A percentile compares a stretch with the other conserved stretches of the same genome.
These are phyloP conservation scores for Mycena vulgaris DNA, from an alignment of 768 basidiomycete species.

Conservation along the genomic window DNA sequence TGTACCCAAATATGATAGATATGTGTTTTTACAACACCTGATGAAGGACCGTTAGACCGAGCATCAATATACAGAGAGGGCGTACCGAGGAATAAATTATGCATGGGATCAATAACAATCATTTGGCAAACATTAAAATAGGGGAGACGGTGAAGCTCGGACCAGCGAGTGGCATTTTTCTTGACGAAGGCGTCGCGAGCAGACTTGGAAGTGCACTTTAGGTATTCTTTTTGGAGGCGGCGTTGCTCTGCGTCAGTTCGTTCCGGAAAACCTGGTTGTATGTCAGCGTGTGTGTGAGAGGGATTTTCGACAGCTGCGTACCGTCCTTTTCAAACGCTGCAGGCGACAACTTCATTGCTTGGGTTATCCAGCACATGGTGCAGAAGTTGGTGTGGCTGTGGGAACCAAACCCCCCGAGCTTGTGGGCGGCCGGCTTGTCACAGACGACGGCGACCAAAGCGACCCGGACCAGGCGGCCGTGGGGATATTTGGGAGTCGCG, in stretches of 20 bases:
- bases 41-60: background rate
- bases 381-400: conserved; percentile 53
- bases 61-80: background rate
- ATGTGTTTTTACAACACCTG: conserved; percentile 40
- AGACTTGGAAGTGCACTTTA: background rate
- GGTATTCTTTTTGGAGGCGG: conserved; percentile 27
- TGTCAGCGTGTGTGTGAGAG: background rate
- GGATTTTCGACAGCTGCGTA: background rate
- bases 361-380: conserved; percentile 51
- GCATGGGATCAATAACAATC: conserved; percentile 52
- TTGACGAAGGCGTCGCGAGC: conserved; percentile 36
- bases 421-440: conserved; percentile 57
- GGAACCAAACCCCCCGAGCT: conserved; percentile 48
- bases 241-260: conserved; percentile 38
- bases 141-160: conserved; percentile 44
- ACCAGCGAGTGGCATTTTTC: conserved; percentile 36
- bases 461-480: conserved; percentile 49
- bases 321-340: conserved; percentile 38
- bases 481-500: conserved; percentile 40
- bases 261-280: background rate
- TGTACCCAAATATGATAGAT: conserved; percentile 43
- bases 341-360: conserved; percentile 40
- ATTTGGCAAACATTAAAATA: conserved; percentile 48
- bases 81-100: conserved; percentile 47
- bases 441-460: conserved; percentile 52